Conservation (phyloP, 2,329 filamentous ascomycete species). For the Huntiella abstrusa region DNA sequence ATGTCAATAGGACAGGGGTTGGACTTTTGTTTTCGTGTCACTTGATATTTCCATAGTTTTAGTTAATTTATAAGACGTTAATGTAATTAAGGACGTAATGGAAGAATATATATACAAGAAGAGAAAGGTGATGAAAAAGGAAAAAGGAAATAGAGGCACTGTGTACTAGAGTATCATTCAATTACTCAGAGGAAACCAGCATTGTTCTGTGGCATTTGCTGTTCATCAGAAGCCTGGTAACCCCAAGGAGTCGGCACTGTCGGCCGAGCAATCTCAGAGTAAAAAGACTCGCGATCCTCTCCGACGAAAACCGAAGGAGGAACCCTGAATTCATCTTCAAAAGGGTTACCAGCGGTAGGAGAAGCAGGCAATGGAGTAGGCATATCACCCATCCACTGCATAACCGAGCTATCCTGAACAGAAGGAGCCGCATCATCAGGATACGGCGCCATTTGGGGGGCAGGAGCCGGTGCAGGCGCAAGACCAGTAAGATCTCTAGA, state of each 20-base stretch:
- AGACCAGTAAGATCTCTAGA: neutral
- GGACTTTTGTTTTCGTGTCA: neutral
- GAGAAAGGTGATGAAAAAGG: neutral
- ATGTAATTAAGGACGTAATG: neutral
- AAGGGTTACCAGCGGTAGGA: neutral
- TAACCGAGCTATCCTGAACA: conserved; percentile 3
- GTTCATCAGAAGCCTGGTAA: no score
- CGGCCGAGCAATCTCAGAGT: no score
- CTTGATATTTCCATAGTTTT: neutral
- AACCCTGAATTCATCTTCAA: no score
- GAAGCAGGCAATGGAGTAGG: neutral
- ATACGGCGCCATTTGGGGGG: neutral
- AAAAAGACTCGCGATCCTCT: no score
- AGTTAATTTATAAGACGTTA: neutral
- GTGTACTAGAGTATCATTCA: neutral
- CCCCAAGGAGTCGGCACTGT: no score
- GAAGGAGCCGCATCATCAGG: neutral
- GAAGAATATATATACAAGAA: conserved; percentile 8
- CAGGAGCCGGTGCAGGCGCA: neutral
- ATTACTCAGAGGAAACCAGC: no score
- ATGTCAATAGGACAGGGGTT: neutral
- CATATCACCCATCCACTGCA: conserved; percentile 11
- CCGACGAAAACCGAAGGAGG: no score
- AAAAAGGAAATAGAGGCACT: no score
- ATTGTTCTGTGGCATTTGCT: no score